Conservation (phyloP, 208 protist genomes). For the Trypanosomatidae sp. region DNA sequence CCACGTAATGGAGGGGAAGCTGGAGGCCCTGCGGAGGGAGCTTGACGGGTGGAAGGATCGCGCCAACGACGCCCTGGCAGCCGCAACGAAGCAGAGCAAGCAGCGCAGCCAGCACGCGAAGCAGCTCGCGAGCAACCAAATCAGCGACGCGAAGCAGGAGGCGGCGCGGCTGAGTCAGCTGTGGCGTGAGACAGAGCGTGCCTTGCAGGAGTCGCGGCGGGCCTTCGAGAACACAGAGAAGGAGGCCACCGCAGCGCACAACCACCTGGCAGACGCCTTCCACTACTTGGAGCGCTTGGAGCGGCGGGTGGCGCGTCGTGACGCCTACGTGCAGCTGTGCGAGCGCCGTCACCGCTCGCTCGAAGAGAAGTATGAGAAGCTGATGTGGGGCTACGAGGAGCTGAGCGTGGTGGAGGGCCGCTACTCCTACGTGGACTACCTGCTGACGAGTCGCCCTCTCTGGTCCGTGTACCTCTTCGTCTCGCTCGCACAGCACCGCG, state of each 20-base stretch:
- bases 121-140: slow-evolving; percentile 29
- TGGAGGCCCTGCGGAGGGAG: slow-evolving; percentile 60
- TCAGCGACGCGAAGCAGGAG: slow-evolving; percentile 58
- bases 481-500: slow-evolving; percentile 48
- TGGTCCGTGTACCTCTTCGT: slow-evolving; percentile 79
- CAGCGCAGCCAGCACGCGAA: slow-evolving; percentile 23
- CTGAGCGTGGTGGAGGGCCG: slow-evolving; percentile 56
- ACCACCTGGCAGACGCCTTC: slow-evolving; percentile 82
- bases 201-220: slow-evolving; percentile 76
- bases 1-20: slow-evolving; percentile 36
- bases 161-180: slow-evolving; percentile 58
- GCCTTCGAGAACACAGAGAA: slow-evolving; percentile 78
- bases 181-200: slow-evolving; percentile 83
- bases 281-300: slow-evolving; percentile 83
- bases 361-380: slow-evolving; percentile 89
- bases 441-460: slow-evolving; percentile 53
- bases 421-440: slow-evolving; percentile 76
- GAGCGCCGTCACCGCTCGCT: slow-evolving; percentile 51
- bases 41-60: slow-evolving; percentile 75
- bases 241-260: slow-evolving; percentile 65
- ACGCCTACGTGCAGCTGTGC: slow-evolving; percentile 56
- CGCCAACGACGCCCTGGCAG: slow-evolving; percentile 26
- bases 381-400: slow-evolving; percentile 84
- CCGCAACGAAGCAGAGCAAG: slow-evolving; percentile 33
- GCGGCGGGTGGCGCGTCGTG: slow-evolving; percentile 67